phyloP scores from a whole-genome alignment of 495 filamentous ascomycete genomes.

The Aspergillus taichungensis region DNA sequence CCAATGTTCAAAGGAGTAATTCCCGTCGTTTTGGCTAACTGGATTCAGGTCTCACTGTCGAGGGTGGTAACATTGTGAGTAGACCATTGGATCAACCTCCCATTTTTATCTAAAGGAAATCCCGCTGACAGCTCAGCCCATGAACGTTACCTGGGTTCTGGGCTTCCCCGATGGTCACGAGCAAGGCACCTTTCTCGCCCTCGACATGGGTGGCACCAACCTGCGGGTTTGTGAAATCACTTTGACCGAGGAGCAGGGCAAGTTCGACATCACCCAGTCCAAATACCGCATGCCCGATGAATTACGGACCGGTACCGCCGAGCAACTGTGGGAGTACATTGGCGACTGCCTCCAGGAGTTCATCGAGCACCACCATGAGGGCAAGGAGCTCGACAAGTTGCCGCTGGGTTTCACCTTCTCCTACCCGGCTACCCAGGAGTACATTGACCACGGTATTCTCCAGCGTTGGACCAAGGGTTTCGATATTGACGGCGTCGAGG shows the following conservation, averaged over 20 bases:
- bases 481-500: conserved; percentile 94
- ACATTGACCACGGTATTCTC: conserved; percentile 90
- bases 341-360: conserved; percentile 96
- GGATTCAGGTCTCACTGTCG: conserved; percentile 60
- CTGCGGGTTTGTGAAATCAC: conserved; percentile 95
- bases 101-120: neutral
- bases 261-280: conserved; percentile 98
- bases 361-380: conserved; percentile 81
- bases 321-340: conserved; percentile 96
- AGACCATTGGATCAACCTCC: neutral
- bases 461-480: conserved; percentile 99
- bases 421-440: conserved; percentile 92
- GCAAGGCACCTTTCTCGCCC: conserved; percentile 80
- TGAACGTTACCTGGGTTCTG: conserved; percentile 99
- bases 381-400: conserved; percentile 49
- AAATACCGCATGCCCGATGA: conserved; percentile 98
- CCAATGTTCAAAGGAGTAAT: no score
- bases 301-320: conserved; percentile 79
- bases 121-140: conserved; percentile 51
- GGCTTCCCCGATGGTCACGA: conserved; percentile 84
- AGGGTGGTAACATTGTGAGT: conserved; percentile 89
- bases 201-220: conserved; percentile 99
- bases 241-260: conserved; percentile 80
- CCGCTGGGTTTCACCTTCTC: conserved; percentile 98
- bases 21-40: no score